phyloP scores from a whole-genome alignment of 495 filamentous ascomycete genomes.

The Penicillium atrosanguineum region DNA sequence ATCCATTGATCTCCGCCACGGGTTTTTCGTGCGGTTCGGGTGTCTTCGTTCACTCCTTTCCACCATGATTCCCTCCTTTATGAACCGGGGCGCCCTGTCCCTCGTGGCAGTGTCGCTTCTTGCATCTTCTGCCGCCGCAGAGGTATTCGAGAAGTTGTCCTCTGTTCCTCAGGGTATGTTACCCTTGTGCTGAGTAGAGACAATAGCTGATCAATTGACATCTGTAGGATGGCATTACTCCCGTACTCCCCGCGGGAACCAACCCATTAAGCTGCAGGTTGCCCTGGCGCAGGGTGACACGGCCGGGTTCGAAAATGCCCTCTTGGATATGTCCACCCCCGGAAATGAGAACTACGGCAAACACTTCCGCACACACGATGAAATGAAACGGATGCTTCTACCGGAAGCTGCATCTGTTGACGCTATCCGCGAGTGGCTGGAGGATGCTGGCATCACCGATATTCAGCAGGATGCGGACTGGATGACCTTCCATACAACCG shows the following conservation, averaged over 20 bases:
- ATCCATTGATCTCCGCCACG: background rate
- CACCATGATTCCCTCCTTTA: conserved; percentile 29
- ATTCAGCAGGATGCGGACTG: conserved; percentile 58
- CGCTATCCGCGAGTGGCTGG: conserved; percentile 50
- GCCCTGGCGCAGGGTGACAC: conserved; percentile 58
- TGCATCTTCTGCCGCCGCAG: conserved; percentile 31
- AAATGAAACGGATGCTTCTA: conserved; percentile 51
- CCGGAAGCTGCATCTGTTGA: conserved; percentile 43
- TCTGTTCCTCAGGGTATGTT: conserved; percentile 36
- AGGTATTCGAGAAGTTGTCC: conserved; percentile 38
- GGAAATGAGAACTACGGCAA: conserved; percentile 56
- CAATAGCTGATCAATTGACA: background rate
- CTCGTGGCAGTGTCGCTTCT: conserved; percentile 42
- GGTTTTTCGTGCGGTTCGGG: background rate
- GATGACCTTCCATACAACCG: conserved; percentile 56
- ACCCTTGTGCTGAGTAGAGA: conserved; percentile 10
- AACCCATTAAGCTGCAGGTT: conserved; percentile 40
- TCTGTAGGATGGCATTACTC: conserved; percentile 38
- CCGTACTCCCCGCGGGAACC: conserved; percentile 25
- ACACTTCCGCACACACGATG: conserved; percentile 54
- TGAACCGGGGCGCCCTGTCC: conserved; percentile 35
- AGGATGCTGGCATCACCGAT: conserved; percentile 42
- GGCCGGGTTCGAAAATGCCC: conserved; percentile 57
- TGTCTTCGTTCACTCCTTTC: conserved; percentile 3
- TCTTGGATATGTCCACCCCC: conserved; percentile 61